Evolutionary conservation across 345 rosid species (phyloP), one percentile per base, ranked within the genome.

Genomic region (Brassica nigra): DNA sequence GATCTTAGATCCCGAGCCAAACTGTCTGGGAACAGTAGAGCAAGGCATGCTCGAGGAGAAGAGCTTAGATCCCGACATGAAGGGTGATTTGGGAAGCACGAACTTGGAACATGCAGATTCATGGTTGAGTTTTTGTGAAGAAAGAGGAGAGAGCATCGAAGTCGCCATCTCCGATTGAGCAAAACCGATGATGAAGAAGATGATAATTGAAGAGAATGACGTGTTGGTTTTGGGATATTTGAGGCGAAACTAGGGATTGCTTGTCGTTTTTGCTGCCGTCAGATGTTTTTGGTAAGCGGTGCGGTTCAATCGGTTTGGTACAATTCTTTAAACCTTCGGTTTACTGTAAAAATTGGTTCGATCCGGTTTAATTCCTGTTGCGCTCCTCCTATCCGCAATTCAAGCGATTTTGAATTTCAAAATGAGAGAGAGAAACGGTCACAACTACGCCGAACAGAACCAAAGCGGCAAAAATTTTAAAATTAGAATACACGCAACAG

Each of bases 151-250:
- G 1, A 87, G 81, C 73, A 86, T 11, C 69, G 86, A 84, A 44
- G 90, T 73, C 31, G 98, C 90, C 98, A 93, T 91, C 76, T 76
- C 36, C 34, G 69, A 73, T 74, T 59, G 3, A 59, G 75, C 39
- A 9, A 70, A 12, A 70, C 55, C n/a, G 55, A 71, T 9, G 77
- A 30, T 16, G 77, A 71, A 33, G 77, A 63, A 7, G 71, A 37
- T 0, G 75, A 58, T 2, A 15, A 59, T 11, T 69, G 8, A 12
- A 68, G 42, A 54, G 9, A 76, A 18, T 1, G 15, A 69, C 12
- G 27, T 8, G 10, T 71, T 36, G 6, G n/a, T 71, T 77, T 33
- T 2, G 76, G 57, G 11, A 23, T 36, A 58, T 79, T 61, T 31
- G 63, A 80, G 76, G 73, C 72, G 68, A 75, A 42, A 64, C 8